Percentiles rank a stretch among this genome's conserved stretches.
phyloP scores from a whole-genome alignment of 495 filamentous ascomycete species.

The Aspergillus cavernicola region DNA sequence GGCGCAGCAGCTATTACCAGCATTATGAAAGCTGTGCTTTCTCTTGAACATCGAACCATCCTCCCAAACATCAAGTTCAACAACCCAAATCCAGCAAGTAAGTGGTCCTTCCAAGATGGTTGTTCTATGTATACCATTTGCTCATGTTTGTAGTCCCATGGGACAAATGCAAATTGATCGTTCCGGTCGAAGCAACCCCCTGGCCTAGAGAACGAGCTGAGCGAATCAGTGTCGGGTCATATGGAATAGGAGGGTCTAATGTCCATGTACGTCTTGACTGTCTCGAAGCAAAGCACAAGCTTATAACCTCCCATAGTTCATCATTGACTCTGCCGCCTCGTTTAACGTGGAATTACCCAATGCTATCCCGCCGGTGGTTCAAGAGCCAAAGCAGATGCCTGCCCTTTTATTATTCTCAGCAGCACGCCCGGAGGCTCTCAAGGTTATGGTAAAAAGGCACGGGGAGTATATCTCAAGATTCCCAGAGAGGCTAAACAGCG shows the following conservation, averaged over 20 bases:
- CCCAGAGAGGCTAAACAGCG: too few species aligned
- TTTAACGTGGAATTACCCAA: too few species aligned
- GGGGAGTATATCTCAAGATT: too few species aligned
- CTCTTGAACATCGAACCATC: slow-evolving; percentile 30
- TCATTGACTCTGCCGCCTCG: too few species aligned
- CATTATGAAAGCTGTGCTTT: slow-evolving; percentile 32
- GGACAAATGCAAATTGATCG: slow-evolving; percentile 17
- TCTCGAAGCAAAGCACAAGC: too few species aligned
- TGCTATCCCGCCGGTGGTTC: too few species aligned
- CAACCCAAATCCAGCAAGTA: slow-evolving; percentile 26
- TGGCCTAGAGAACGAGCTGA: slow-evolving; percentile 26
- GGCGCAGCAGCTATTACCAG: slow-evolving; percentile 30
- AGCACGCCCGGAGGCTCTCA: too few species aligned
- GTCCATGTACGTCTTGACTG: slow-evolving; percentile 5
- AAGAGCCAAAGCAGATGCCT: too few species aligned
- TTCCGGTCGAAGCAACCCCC: slow-evolving; percentile 18
- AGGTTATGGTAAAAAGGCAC: too few species aligned
- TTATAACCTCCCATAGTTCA: too few species aligned
- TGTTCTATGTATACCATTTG: background rate
- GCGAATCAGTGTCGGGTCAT: slow-evolving; percentile 29
- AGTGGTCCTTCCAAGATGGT: background rate
- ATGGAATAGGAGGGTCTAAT: slow-evolving; percentile 30
- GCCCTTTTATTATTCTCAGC: too few species aligned
- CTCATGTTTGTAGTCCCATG: slow-evolving; percentile 35
- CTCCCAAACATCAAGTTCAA: slow-evolving; percentile 32